Base-by-base conservation (phyloP, 352 stramenopile species). In the Achlya hypogyna region DNA sequence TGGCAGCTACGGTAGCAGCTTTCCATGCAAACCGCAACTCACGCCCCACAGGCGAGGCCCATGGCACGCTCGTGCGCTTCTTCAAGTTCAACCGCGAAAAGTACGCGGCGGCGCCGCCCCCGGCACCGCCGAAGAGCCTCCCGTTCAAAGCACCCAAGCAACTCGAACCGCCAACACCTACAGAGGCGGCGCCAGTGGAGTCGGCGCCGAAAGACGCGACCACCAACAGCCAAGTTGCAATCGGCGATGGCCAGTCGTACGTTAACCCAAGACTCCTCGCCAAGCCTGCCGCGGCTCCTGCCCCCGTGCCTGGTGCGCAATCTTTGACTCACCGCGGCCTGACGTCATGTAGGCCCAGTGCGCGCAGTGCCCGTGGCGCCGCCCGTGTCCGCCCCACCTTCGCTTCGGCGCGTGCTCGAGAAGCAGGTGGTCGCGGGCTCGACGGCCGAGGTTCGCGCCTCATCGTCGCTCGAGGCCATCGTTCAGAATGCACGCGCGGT, bases 221-320 rank as follows among this genome's bases (percentile, higher is more conserved):
- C 6, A 16, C 49, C 23, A 54, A 54, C 20, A 67, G 60, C 40
- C 60, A 67, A 42, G 60, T 67, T 10, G 78, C 74, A 22, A 93
- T 93, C 54, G 85, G 82, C 16, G 85, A 89, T 69, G 85, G 85
- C 0, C 85, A 94, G 63, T 89, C 83, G 0, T 94, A 91, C 54
- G 79, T 94, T n/a, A 43, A 43, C 52, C 28, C 52, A 9, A n/a
- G 56, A 12, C 35, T 35, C 22, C 22, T 90, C 87, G 54, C 73
- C 75, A 9, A 78, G 77, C 4, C 69, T 89, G 5, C 74, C 76
- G 0, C 79, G 77, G 1, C 53, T 92, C n/a, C 76, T 87, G 49
- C 86, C 81, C 16, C 72, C 75, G 1, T 70, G 6, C 72, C 4
- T 81, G 77, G 22, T 75, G 78, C 4, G 63, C 78, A 16, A 92